phyloP scores from a whole-genome alignment of 2,329 filamentous ascomycete species.

The Colletotrichum incanum region DNA sequence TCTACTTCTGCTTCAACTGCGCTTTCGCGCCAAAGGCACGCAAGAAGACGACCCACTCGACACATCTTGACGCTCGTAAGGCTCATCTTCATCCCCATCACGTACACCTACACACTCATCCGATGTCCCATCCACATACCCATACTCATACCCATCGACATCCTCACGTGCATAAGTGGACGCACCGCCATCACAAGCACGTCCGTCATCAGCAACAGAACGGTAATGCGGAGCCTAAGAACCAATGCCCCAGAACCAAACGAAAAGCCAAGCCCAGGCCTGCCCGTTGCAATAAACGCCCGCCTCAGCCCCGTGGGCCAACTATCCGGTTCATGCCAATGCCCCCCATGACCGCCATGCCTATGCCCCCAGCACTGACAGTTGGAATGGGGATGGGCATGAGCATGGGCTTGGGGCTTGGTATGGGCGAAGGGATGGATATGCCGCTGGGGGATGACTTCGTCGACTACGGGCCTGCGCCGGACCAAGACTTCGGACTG shows the following conservation, averaged over 20 bases:
- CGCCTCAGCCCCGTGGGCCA: neutral
- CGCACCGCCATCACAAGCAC: slow-evolving; percentile 23
- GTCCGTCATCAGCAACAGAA: neutral
- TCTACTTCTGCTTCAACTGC: slow-evolving; percentile 33
- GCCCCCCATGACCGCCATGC: slow-evolving; percentile 31
- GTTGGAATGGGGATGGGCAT: neutral
- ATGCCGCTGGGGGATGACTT: slow-evolving; percentile 30
- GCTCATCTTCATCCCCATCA: neutral
- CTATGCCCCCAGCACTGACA: slow-evolving; percentile 18
- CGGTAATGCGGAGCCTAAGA: neutral
- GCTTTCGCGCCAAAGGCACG: slow-evolving; percentile 17
- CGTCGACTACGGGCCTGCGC: slow-evolving; percentile 37
- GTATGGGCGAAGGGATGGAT: slow-evolving; percentile 2
- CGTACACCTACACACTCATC: neutral
- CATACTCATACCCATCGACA: neutral
- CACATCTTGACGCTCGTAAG: neutral
- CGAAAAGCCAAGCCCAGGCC: neutral
- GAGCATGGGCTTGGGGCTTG: neutral
- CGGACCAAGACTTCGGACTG: slow-evolving; percentile 26
- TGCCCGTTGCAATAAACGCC: neutral
- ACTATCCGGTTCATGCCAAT: slow-evolving; percentile 22
- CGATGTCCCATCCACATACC: neutral
- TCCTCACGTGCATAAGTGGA: slow-evolving; percentile 20
- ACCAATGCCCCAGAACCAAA: neutral
- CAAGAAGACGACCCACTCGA: neutral